phyloP scores from a whole-genome alignment of 73 alveolate species.

The Paramecium sonneborni region DNA sequence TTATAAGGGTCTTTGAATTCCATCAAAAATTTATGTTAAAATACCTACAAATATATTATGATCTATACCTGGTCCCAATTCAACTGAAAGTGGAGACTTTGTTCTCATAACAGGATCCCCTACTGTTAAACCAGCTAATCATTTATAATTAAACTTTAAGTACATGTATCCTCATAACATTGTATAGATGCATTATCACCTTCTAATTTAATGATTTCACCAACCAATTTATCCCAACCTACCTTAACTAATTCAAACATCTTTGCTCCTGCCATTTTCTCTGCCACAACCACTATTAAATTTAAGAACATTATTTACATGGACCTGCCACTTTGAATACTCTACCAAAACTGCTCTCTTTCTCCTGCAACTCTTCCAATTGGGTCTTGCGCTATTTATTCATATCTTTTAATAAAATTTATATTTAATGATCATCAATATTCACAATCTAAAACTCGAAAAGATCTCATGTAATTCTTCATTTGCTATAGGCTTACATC shows the following conservation, averaged over 20 bases:
- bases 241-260: constrained; percentile 98
- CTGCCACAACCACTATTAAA: constrained; percentile 93
- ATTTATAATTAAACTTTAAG: background rate
- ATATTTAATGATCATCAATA: background rate
- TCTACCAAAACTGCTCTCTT: constrained; percentile 65
- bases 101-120: constrained; percentile 99
- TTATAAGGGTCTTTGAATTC: constrained; percentile 69
- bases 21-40: constrained; percentile 91
- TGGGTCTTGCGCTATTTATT: constrained; percentile 46
- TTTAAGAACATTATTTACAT: constrained; percentile 45
- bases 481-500: background rate
- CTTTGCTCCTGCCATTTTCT: constrained; percentile 99
- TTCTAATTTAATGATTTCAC: constrained; percentile 98
- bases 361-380: constrained; percentile 65
- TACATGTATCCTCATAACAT: constrained; percentile 97
- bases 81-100: constrained; percentile 96
- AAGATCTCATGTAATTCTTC: background rate
- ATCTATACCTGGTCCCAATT: constrained; percentile 96
- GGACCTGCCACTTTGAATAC: constrained; percentile 71
- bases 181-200: constrained; percentile 99
- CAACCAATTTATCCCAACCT: constrained; percentile 98
- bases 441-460: constrained; percentile 25
- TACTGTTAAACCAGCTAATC: constrained; percentile 94
- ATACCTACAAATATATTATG: constrained; percentile 71
- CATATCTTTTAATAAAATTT: constrained; percentile 1